Base-by-base conservation (phyloP, 2,329 filamentous ascomycete species). In the Mariannaea elegans region DNA sequence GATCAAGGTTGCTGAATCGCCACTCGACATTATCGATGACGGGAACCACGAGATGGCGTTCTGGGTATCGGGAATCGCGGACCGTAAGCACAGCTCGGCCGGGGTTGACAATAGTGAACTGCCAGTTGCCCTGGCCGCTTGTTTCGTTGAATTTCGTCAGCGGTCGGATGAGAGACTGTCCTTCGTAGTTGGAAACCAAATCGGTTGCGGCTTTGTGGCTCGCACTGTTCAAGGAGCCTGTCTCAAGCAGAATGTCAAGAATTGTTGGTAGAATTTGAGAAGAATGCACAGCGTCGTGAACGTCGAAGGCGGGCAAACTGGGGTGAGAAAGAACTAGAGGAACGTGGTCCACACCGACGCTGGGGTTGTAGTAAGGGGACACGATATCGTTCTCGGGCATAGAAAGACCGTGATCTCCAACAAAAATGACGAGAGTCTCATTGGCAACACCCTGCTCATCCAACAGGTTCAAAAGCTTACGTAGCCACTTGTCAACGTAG, bases 331-430 rank as follows among this genome's bases (percentile, higher is more conserved):
- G 21, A 3, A 72, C 65, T 4, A 75, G 48, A 3, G 72, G 72
- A 2, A 75, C 68, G 24, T 72, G 71, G 12, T 67, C 49, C 32
- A 61, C 69, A 48, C 61, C 66, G 8, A 70, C 61, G 50, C 70
- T 67, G 12, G 66, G 64, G 47, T 69, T 68, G 14, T 70, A 71
- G 29, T 73, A 73, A 0, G 72, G 59, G 2, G 71, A 60, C 7
- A 66, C 36, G 6, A 63, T 57, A 10, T 53, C 61, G 14, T 68
- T 66, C 34, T 75, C 72, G 0, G 68, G 62, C 24, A 74, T 67
- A 0, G 71, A 70, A 7, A 71, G 48, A 23, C 73, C 73, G 9
- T 75, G 72, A 42, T 74, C 72, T 13, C 72, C 73, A 6, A 71
- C 65, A 21, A 71, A 55, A 12, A 75, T 61, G 3, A 73, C 52